A percentile compares a stretch with the other conserved stretches of the same genome.
Evolutionary conservation across 2,329 filamentous ascomycete genomes (phyloP).

Genomic region (Neocucurbitaria cava): DNA sequence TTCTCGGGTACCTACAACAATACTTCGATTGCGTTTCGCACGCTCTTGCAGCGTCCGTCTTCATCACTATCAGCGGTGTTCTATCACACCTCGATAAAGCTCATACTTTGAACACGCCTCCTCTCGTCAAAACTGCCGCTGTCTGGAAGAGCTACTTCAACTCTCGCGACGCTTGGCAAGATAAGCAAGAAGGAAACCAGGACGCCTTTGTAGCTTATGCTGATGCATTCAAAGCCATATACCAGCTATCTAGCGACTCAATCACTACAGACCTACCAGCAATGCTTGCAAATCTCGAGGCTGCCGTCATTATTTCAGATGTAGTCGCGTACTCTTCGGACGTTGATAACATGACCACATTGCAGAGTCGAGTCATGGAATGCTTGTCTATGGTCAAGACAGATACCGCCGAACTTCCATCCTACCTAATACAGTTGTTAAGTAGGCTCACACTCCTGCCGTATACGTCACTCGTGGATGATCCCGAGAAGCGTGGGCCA

Average conservation of each 20-base stretch:
- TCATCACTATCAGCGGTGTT: slow-evolving; percentile 48
- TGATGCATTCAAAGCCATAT: slow-evolving; percentile 76
- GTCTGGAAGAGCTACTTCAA: slow-evolving; percentile 47
- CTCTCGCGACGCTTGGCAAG: slow-evolving; percentile 29
- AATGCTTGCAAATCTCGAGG: slow-evolving; percentile 75
- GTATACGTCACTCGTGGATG: slow-evolving; percentile 55
- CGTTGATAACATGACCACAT: slow-evolving; percentile 72
- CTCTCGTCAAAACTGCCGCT: slow-evolving; percentile 42
- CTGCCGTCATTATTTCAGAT: slow-evolving; percentile 74
- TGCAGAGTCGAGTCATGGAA: slow-evolving; percentile 74
- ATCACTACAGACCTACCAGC: slow-evolving; percentile 67
- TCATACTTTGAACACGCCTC: slow-evolving; percentile 25
- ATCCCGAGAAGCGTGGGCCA: slow-evolving; percentile 58
- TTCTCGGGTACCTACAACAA: slow-evolving; percentile 72
- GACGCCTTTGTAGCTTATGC: slow-evolving; percentile 87
- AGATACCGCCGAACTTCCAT: slow-evolving; percentile 69
- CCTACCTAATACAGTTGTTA: slow-evolving; percentile 72
- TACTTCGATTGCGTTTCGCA: slow-evolving; percentile 52
- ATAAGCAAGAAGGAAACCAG: slow-evolving; percentile 64
- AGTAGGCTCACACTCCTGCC: slow-evolving; percentile 76
- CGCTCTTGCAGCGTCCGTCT: slow-evolving; percentile 52
- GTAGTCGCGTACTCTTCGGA: slow-evolving; percentile 73
- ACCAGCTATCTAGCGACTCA: slow-evolving; percentile 72
- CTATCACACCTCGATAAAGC: slow-evolving; percentile 40
- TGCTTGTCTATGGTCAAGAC: slow-evolving; percentile 72